phyloP scores from a whole-genome alignment of 257 asterid species.

The Phtheirospermum japonicum region DNA sequence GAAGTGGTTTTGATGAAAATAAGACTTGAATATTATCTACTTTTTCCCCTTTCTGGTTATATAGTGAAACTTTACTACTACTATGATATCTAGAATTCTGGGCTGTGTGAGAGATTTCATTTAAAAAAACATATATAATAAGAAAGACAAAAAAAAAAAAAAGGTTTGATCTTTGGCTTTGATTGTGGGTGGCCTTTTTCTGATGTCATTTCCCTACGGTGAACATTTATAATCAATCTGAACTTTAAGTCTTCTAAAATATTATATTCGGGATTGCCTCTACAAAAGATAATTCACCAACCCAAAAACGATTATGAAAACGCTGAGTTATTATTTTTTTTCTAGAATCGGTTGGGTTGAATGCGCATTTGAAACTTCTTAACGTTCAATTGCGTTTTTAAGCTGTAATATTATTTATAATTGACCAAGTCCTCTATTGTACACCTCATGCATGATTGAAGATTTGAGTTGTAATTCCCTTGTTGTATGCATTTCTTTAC shows the following conservation, averaged over 20 bases:
- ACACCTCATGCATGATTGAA: constrained; percentile 12
- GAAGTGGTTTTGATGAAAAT: constrained; percentile 18
- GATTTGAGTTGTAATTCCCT: constrained; percentile 4
- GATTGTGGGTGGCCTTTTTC: not conserved
- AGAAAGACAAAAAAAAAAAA: too few relatives aligned
- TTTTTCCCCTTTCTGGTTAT: not conserved
- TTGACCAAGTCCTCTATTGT: not conserved
- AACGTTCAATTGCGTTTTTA: not conserved
- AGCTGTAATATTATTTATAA: not conserved
- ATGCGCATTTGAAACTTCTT: not conserved
- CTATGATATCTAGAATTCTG: constrained; percentile 4
- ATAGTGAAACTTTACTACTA: not conserved
- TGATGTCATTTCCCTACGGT: too few relatives aligned
- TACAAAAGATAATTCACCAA: not conserved
- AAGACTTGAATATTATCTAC: not conserved
- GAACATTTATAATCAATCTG: too few relatives aligned
- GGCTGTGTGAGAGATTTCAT: constrained; percentile 16
- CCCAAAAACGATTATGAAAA: not conserved
- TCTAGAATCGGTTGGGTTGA: not conserved
- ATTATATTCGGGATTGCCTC: not conserved
- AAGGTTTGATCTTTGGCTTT: not conserved
- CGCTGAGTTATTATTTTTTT: not conserved
- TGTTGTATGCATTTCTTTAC: not conserved
- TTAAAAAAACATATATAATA: not conserved
- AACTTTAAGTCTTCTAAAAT: constrained; percentile 10